Base-by-base conservation (phyloP, 257 asterid genomes). In the Ilex aquifolium region DNA sequence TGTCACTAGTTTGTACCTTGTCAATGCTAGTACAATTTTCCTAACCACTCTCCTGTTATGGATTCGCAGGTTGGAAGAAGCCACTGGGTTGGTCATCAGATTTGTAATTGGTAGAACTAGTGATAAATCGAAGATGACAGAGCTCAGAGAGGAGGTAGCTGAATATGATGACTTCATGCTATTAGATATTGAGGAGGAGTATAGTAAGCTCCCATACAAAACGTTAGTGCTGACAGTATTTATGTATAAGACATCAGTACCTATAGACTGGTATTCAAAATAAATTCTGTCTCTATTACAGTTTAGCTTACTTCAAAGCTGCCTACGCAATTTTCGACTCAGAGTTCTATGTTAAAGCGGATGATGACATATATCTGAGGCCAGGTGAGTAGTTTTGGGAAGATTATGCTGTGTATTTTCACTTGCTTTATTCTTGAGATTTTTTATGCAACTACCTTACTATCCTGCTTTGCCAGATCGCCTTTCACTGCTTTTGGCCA, bases 151-250 rank as follows among this genome's bases (percentile, higher is more conserved):
- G 82, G 99, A 93, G 85, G 75, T 90, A 49, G 79, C 83, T 15
- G 67, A 77, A 74, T 93, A 83, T 75, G 97, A 90, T 59, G 99
- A 90, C 77, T 93, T 93, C 80, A 16, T 93, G 81, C 82, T 84
- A 44, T 74, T 93, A 67, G 99, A 93, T 75, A 86, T 90, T 48
- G 89, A 90, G 80, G 99, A 93, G 85, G 90, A 93, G 96, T 93
- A 90, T 72, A 87, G 90, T 80, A 93, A 90, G 85, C 99, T 93
- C 68, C 97, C 97, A 13, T 88, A 90, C 82, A 93, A 93, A 88
- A 93, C 99, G 97, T 93, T 68, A 84, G 99, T 87, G 76, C 81
- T 69, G 57, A 59, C 60, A 4, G 15, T 53, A 53, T 15, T 53
- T 15, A 53, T 53, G 42, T 14, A 14, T n/a, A 27, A 15, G 31